Evolutionary conservation across 352 stramenopile genomes (phyloP).

Genomic region (Pythium myriotylum): DNA sequence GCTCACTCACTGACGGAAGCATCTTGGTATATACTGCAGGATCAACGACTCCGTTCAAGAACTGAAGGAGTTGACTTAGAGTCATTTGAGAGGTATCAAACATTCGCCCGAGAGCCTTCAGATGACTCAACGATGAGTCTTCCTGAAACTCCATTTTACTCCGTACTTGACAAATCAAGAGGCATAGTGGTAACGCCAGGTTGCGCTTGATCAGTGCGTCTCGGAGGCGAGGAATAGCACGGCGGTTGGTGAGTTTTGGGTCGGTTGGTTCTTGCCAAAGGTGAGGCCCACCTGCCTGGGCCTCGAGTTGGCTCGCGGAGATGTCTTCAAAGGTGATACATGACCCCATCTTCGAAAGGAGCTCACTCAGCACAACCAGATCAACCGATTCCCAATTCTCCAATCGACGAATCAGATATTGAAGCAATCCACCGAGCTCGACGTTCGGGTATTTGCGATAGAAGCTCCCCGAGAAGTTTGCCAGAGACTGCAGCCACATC

Average conservation of each 20-base stretch:
- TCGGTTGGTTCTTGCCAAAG: slow-evolving; percentile 81
- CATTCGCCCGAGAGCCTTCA: slow-evolving; percentile 80
- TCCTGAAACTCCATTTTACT: slow-evolving; percentile 85
- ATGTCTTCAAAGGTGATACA: slow-evolving; percentile 89
- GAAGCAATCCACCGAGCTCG: slow-evolving; percentile 90
- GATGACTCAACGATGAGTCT: slow-evolving; percentile 48
- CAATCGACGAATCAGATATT: slow-evolving; percentile 90
- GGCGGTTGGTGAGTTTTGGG: slow-evolving; percentile 83
- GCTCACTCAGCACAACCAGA: slow-evolving; percentile 85
- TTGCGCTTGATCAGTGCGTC: slow-evolving; percentile 84
- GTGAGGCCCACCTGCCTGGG: slow-evolving; percentile 72
- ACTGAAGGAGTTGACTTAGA: slow-evolving; percentile 85
- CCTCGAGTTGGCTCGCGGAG: slow-evolving; percentile 81
- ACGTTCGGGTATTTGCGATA: slow-evolving; percentile 94
- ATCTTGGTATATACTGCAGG: slow-evolving; percentile 71
- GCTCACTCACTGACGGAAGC: slow-evolving; percentile 59
- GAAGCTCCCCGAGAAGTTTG: slow-evolving; percentile 94
- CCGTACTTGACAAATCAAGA: slow-evolving; percentile 86
- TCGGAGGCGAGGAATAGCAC: slow-evolving; percentile 77
- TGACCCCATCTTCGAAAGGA: slow-evolving; percentile 88
- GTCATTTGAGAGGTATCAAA: slow-evolving; percentile 89
- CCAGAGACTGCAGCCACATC: slow-evolving; percentile 93
- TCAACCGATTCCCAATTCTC: slow-evolving; percentile 85
- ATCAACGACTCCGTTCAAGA: slow-evolving; percentile 75
- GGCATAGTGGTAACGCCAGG: slow-evolving; percentile 70